These are phyloP conservation scores for Fomitopsis serialis DNA, from an alignment of 768 basidiomycete genomes.

Conservation along the genomic window DNA sequence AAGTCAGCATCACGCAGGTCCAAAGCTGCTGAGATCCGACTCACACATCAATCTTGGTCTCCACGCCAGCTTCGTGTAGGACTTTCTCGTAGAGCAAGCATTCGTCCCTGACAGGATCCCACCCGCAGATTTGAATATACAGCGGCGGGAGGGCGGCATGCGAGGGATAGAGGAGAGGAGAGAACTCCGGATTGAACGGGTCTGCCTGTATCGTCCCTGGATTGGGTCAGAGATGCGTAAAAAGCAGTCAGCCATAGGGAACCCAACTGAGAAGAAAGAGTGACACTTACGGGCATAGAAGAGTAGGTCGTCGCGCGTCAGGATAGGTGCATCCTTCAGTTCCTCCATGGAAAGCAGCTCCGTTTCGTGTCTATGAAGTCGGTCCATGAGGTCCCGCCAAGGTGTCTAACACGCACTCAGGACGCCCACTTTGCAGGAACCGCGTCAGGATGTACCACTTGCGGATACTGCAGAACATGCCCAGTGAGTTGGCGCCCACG, in stretches of 20 bases:
- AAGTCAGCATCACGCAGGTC: not conserved
- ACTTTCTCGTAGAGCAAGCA: constrained; percentile 20
- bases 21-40: not conserved
- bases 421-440: constrained; percentile 15
- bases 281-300: not conserved
- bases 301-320: constrained; percentile 2
- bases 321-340: constrained; percentile 14
- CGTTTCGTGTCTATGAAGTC: constrained; percentile 15
- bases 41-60: constrained; percentile 19
- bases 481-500: constrained; percentile 15
- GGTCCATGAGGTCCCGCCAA: too few species aligned
- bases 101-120: constrained; percentile 25
- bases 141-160: constrained; percentile 17
- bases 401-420: too few species aligned
- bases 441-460: constrained; percentile 17
- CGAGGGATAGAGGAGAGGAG: constrained; percentile 17
- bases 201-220: not conserved
- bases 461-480: constrained; percentile 16
- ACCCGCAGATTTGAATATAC: constrained; percentile 20
- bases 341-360: constrained; percentile 18
- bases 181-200: constrained; percentile 7
- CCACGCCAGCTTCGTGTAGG: constrained; percentile 17
- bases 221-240: too few species aligned
- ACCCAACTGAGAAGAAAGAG: too few species aligned
- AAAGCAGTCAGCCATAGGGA: too few species aligned